Conservation (phyloP, 768 basidiomycete species). For the Flagelloscypha sp. region DNA sequence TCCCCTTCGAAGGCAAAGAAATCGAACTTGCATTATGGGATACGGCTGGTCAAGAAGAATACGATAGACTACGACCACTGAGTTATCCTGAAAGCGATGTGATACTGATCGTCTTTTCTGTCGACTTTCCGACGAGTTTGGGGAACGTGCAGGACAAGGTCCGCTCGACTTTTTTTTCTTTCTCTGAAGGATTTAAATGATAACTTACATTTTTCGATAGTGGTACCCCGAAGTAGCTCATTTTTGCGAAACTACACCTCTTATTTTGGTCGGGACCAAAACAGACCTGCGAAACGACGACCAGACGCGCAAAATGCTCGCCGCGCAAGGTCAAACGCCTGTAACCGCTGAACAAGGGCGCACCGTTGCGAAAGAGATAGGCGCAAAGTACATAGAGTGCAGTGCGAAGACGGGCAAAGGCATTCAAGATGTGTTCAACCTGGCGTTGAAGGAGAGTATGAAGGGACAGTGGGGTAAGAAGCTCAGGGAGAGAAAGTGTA, state of each 20-base stretch:
- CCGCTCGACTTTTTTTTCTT: constrained; percentile 12
- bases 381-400: constrained; percentile 90
- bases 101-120: constrained; percentile 89
- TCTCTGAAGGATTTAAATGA: constrained; percentile 1
- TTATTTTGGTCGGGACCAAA: constrained; percentile 91
- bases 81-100: constrained; percentile 87
- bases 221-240: constrained; percentile 93
- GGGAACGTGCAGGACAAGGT: constrained; percentile 90
- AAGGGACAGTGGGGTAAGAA: constrained; percentile 69
- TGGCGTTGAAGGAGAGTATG: constrained; percentile 86
- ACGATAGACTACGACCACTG: constrained; percentile 79
- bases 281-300: constrained; percentile 84
- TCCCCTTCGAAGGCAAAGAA: constrained; percentile 78
- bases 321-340: constrained; percentile 80
- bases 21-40: constrained; percentile 98
- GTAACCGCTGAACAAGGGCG: constrained; percentile 78
- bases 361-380: constrained; percentile 85
- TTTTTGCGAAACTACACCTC: constrained; percentile 83
- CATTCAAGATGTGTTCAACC: constrained; percentile 86
- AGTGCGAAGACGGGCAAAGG: constrained; percentile 87
- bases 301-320: constrained; percentile 78
- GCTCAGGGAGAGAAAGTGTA: constrained; percentile 62
- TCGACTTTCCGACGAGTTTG: constrained; percentile 87
- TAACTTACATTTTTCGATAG: too few relatives aligned
- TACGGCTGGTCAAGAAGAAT: constrained; percentile 96